Conservation (phyloP, 306 rosid genomes). For the Cicer pinnatifidum region DNA sequence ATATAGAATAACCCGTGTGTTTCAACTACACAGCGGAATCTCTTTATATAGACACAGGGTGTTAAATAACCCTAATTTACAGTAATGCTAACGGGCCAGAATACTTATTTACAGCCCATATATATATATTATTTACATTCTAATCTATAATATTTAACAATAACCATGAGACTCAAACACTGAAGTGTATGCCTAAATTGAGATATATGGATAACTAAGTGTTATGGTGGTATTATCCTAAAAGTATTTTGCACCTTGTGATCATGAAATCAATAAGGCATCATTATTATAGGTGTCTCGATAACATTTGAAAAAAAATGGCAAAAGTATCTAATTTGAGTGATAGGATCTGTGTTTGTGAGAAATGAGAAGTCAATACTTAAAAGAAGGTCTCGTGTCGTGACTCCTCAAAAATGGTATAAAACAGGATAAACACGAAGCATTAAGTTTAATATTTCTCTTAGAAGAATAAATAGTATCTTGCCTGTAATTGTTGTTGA, state of each 20-base stretch:
- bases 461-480: slow-evolving; percentile 40
- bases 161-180: slow-evolving; percentile 13
- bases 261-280: slow-evolving; percentile 13
- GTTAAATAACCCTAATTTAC: too few relatives aligned
- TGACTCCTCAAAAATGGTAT: too few relatives aligned
- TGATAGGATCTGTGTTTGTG: slow-evolving; percentile 8
- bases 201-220: slow-evolving; percentile 1
- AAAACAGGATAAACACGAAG: background rate
- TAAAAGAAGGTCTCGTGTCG: slow-evolving; percentile 3
- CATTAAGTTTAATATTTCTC: slow-evolving; percentile 24
- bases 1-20: too few relatives aligned
- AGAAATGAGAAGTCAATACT: slow-evolving; percentile 26
- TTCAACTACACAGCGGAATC: too few relatives aligned
- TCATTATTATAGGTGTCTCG: background rate
- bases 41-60: too few relatives aligned
- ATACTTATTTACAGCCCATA: too few relatives aligned
- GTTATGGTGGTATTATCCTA: slow-evolving; percentile 15
- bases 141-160: too few relatives aligned
- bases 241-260: slow-evolving; percentile 12
- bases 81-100: too few relatives aligned
- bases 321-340: background rate
- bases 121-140: too few relatives aligned
- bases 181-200: background rate
- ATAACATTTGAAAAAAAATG: background rate
- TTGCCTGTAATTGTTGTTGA: slow-evolving; percentile 88